Evolutionary conservation across 169 alveolate genomes (phyloP), one percentile per base, ranked within the genome.

Genomic region (Cryptosporidium meleagridis): DNA sequence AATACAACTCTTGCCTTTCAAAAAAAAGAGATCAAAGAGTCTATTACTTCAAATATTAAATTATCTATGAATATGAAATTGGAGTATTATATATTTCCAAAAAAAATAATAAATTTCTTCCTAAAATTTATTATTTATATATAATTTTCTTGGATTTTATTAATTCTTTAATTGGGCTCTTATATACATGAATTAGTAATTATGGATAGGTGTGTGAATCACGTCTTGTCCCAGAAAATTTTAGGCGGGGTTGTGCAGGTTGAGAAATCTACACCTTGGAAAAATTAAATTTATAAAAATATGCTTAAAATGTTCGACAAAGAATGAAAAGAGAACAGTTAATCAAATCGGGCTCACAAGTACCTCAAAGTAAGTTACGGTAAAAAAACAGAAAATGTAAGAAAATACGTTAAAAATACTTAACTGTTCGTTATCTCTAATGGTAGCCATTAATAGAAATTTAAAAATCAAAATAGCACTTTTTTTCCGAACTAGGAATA

Each of bases 191-290:
- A 73, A 73, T 55, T 33, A 51, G 68, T 31, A 53, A 73, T 73
- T 73, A 73, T 73, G 86, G 68, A 73, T 73, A 73, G 86, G 86
- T 73, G 86, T 73, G 86, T 73, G 86, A 51, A 16, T n/a, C 55
- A 73, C 72, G 86, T 73, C 68, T 35, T 33, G 86, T 73, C 86
- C 10, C 35, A 0, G 10, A 9, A 16, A 2, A 41, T 21, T 70
- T 26, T 53, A 73, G 86, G 86, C 86, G 86, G 86, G 39, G 26
- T 45, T 23, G 51, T n/a, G 69, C 29, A 44, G 67, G 85, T 51
- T n/a, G 69, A 48, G 69, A 71, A 55, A 48, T 48, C 31, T 39
- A 7, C 6, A 51, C 69, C 61, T 33, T 23, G 45, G 26, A 71
- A 71, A 39, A 71, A 35, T 33, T 31, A 29, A 39, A n/a, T 6